Evolutionary conservation across 306 rosid species (phyloP).

Genomic region (Lathyrus tuberosus): DNA sequence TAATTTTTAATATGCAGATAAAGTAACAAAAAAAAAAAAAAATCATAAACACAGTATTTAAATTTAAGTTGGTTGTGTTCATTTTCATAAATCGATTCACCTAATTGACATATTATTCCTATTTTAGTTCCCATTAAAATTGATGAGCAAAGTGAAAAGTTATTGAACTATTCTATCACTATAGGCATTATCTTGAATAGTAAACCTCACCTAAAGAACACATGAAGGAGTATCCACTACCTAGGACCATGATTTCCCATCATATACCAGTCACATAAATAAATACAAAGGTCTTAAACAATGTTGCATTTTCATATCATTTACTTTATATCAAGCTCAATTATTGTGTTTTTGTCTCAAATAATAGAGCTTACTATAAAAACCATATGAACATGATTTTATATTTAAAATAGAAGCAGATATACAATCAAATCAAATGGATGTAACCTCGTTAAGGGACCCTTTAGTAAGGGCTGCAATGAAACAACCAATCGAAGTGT

Average conservation of each 20-base stretch:
- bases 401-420: background rate
- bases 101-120: slow-evolving; percentile 24
- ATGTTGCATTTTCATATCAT: no score
- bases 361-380: background rate
- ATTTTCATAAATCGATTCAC: background rate
- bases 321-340: slow-evolving; percentile 19
- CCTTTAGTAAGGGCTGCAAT: slow-evolving; percentile 33
- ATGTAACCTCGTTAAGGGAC: slow-evolving; percentile 24
- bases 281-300: background rate
- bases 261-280: background rate
- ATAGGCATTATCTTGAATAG: slow-evolving; percentile 45
- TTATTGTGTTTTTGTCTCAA: slow-evolving; percentile 20
- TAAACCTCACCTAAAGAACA: slow-evolving; percentile 33
- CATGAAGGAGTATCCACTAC: slow-evolving; percentile 1
- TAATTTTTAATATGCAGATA: no score
- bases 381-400: background rate
- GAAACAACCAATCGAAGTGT: slow-evolving; percentile 39
- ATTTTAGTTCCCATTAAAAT: slow-evolving; percentile 16
- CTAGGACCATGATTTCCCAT: slow-evolving; percentile 1
- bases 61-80: no score
- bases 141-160: slow-evolving; percentile 32
- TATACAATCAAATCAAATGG: slow-evolving; percentile 20
- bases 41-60: no score
- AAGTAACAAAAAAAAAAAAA: no score
- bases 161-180: slow-evolving; percentile 26